Base-by-base conservation (phyloP, 306 rosid species). In the Vicia villosa region DNA sequence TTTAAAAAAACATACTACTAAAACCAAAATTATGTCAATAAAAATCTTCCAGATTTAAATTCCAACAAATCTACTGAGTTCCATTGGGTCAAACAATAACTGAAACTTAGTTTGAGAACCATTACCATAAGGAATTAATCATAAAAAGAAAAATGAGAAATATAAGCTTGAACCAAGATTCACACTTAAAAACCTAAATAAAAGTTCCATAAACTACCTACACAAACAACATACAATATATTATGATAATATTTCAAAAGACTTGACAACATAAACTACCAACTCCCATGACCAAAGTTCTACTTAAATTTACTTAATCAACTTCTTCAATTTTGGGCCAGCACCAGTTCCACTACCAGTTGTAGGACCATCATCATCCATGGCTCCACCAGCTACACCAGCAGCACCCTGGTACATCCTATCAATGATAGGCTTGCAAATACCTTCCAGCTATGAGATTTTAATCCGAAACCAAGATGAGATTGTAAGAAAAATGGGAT, bases 241-340 rank as follows among this genome's bases (percentile, higher is more conserved):
- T 1, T 60, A 60, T n/a, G 37, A 32, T 17, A 36, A 13, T 38
- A 11, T n/a, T 5, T 12, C 15, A 60, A 36, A 17, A 36, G n/a
- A 10, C 4, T 10, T 11, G n/a, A n/a, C n/a, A n/a, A n/a, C n/a
- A n/a, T n/a, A n/a, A n/a, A n/a, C n/a, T n/a, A n/a, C n/a, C 49
- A 11, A 19, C 6, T 3, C 5, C 16, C 49, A 11, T 10, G 3
- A 62, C 6, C 10, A 40, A 20, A 38, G 17, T 21, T 8, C 28
- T 10, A 3, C 50, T 75, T 81, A 38, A 7, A 8, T 8, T 26
- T 10, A 2, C 56, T 75, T 81, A 84, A 47, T 84, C 86, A 0
- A 84, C 88, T 75, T 84, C 86, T 71, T 84, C 84, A 42, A 84
- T 84, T 73, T 81, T 84, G 88, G 88, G 1, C 86, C 86, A 13